Conservation (phyloP, 73 alveolate genomes). For the Symbiodinium natans region DNA sequence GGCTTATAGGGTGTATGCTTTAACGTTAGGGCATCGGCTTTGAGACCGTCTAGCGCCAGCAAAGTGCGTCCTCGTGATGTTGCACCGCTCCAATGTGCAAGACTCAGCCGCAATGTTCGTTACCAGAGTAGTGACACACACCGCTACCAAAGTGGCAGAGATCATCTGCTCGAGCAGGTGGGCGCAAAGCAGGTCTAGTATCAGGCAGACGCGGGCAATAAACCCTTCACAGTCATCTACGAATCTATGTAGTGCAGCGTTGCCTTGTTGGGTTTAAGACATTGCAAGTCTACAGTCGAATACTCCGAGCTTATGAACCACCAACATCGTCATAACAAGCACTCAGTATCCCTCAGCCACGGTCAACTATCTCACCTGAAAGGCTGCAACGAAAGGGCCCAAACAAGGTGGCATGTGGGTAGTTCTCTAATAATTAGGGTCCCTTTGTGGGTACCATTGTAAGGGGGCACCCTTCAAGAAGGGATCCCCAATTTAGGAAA, state of each 20-base stretch:
- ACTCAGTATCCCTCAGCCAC: too few relatives aligned
- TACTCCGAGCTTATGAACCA: too few relatives aligned
- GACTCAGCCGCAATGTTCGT: neutral
- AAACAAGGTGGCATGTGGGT: neutral
- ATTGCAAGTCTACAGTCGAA: neutral
- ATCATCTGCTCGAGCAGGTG: neutral
- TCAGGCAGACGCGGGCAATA: neutral
- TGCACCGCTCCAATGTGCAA: neutral
- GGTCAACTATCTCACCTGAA: too few relatives aligned
- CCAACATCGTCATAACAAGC: too few relatives aligned
- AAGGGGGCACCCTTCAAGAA: too few relatives aligned
- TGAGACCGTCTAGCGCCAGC: too few relatives aligned
- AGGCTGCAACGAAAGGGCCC: neutral
- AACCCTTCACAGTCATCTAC: neutral
- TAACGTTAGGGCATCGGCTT: too few relatives aligned
- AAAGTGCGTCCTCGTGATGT: neutral
- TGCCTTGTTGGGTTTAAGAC: neutral
- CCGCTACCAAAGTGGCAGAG: neutral
- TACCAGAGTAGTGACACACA: neutral
- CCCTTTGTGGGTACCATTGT: too few relatives aligned
- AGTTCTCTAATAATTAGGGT: neutral
- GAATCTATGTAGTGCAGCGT: too few relatives aligned
- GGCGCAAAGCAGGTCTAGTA: neutral
- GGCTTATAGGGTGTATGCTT: too few relatives aligned
- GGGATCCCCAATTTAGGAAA: too few relatives aligned